Evolutionary conservation across 371 early-diverging fungal genomes (phyloP).

Genomic region (Batrachochytrium dendrobatidis): DNA sequence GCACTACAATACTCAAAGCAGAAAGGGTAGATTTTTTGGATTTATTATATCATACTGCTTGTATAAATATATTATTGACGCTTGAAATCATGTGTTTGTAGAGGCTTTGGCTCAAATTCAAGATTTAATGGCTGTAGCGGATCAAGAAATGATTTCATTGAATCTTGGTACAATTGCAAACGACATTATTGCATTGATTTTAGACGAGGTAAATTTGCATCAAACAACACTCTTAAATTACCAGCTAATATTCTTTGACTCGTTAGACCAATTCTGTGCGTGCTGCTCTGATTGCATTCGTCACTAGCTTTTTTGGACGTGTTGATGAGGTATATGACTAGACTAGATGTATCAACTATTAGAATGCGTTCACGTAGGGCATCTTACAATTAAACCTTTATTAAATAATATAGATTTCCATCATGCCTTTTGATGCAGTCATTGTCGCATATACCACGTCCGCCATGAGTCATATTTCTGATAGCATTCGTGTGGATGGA

Average conservation of each 20-base stretch:
- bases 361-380: too few relatives aligned
- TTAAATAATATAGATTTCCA: not conserved
- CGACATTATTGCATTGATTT: slow-evolving; percentile 45
- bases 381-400: too few relatives aligned
- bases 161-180: slow-evolving; percentile 64
- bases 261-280: slow-evolving; percentile 1
- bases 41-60: not conserved
- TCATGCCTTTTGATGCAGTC: slow-evolving; percentile 62
- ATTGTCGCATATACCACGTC: slow-evolving; percentile 74
- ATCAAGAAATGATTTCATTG: slow-evolving; percentile 49
- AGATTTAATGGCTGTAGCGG: slow-evolving; percentile 47
- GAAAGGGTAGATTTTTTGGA: slow-evolving; percentile 48
- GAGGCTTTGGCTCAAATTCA: slow-evolving; percentile 65
- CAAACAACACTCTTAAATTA: not conserved
- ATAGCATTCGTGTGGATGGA: slow-evolving; percentile 75
- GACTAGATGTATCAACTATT: not conserved
- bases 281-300: not conserved
- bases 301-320: not conserved
- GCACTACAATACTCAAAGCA: slow-evolving; percentile 67
- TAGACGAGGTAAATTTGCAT: slow-evolving; percentile 50
- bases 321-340: not conserved
- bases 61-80: not conserved
- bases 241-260: slow-evolving; percentile 2
- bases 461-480: slow-evolving; percentile 85
- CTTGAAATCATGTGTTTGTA: slow-evolving; percentile 11